Evolutionary conservation across 1,284 basidiomycete species (phyloP).

Genomic region (Sphaerobolus stellatus): DNA sequence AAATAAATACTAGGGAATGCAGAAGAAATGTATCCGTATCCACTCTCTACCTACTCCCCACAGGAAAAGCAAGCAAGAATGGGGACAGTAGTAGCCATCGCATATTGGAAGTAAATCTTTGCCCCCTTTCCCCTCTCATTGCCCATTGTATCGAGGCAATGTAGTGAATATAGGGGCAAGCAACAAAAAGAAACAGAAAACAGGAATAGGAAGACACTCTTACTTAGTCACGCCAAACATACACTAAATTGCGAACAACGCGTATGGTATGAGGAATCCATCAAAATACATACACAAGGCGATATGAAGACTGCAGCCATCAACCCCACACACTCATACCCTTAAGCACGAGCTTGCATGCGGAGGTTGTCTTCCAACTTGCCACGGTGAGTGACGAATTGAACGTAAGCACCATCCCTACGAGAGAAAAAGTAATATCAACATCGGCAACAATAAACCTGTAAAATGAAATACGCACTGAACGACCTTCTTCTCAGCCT

Average conservation of each 20-base stretch:
- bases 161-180: constrained; percentile 75
- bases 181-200: constrained; percentile 10
- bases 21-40: too few relatives aligned
- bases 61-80: too few relatives aligned
- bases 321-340: constrained; percentile 11
- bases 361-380: constrained; percentile 83
- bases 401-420: constrained; percentile 83
- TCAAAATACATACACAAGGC: constrained; percentile 23
- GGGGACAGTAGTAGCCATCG: too few relatives aligned
- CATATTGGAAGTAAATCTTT: constrained; percentile 45
- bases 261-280: too few relatives aligned
- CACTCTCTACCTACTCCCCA: too few relatives aligned
- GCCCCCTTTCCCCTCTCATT: constrained; percentile 81
- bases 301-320: constrained; percentile 16
- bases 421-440: constrained; percentile 24
- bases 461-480: constrained; percentile 55
- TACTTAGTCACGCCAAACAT: too few relatives aligned
- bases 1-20: too few relatives aligned
- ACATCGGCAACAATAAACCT: constrained; percentile 1
- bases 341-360: constrained; percentile 72
- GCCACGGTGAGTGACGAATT: constrained; percentile 89
- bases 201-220: too few relatives aligned
- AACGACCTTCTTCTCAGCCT: constrained; percentile 85
- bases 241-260: too few relatives aligned
- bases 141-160: constrained; percentile 56